Base-by-base conservation (phyloP, 2,329 filamentous ascomycete genomes). In the Aspergillus piperis region DNA sequence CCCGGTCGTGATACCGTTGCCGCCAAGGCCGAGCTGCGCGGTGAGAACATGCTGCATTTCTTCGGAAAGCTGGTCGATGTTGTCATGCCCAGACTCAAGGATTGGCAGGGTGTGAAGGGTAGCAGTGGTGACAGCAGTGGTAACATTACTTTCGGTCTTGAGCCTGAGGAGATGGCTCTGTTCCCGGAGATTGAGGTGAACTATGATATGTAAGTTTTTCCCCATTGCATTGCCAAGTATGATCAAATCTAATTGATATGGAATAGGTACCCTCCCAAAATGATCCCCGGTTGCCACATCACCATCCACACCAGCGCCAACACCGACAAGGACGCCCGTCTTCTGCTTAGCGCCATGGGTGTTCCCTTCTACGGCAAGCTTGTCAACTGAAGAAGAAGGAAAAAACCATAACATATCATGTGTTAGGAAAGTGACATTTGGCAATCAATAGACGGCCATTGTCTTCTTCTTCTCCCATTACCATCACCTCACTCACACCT, bases 131-230 rank as follows among this genome's bases (percentile, higher is more conserved):
- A 99, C 75, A 88, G 87, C 71, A 89, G 89, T 63, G 95, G 95
- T 39, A 97, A 98, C 76, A 84, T 99, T 67, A 84, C 83, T 8
- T 94, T 93, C 75, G 95, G 95, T 67, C 82, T 99, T 69, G 84
- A 83, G 13, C 83, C 88, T 5, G 88, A 91, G 60, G 86, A 90
- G 67, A 87, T 96, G 70, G 87, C 89, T 54, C 81, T 91, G 66
- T 99, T 98, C 79, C 95, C 95, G 0, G 95, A 99, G 80, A 86
- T 99, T 49, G 93, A 97, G 77, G 87, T 92, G 69, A 97, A 96
- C 81, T 96, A 95, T 73, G 91, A 96, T 78, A 82, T 84, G 92
- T 96, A 79, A 84, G 90, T 84, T 19, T 27, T 27, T 52, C 36
- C 19, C 25, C 25, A 27, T 27, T 27, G 4, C 32, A 36, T 11